These are phyloP conservation scores for Chalara sp. DNA, from an alignment of 2,329 filamentous ascomycete genomes.

Conservation along the genomic window DNA sequence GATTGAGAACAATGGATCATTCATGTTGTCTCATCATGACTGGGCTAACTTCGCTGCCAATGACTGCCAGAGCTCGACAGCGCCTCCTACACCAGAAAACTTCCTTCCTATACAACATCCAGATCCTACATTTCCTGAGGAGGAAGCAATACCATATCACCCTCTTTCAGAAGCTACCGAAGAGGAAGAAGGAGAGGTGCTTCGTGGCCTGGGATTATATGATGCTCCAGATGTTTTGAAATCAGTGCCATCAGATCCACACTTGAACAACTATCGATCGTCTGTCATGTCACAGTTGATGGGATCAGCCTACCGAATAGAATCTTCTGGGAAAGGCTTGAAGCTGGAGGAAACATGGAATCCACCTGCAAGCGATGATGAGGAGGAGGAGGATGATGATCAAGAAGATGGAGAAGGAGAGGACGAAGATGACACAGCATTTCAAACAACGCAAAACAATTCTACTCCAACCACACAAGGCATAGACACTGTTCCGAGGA, in stretches of 20 bases:
- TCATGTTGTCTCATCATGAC: slow-evolving; percentile 27
- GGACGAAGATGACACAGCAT: slow-evolving; percentile 16
- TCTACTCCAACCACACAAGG: not conserved
- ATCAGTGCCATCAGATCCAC: slow-evolving; percentile 33
- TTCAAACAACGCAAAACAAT: not conserved
- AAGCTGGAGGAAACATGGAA: slow-evolving; percentile 79
- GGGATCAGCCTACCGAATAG: slow-evolving; percentile 38
- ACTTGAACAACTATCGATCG: slow-evolving; percentile 47
- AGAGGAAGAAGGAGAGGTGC: slow-evolving; percentile 56
- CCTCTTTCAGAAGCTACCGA: slow-evolving; percentile 47
- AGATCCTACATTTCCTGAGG: slow-evolving; percentile 37
- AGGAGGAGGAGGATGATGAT: slow-evolving; percentile 50
- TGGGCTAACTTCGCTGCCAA: slow-evolving; percentile 43
- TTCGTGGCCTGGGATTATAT: slow-evolving; percentile 79
- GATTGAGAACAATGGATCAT: slow-evolving; percentile 14
- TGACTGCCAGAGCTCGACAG: slow-evolving; percentile 38
- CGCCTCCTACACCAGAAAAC: slow-evolving; percentile 54
- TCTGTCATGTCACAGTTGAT: slow-evolving; percentile 46
- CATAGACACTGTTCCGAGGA: not conserved
- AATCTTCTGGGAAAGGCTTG: slow-evolving; percentile 60
- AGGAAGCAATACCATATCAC: slow-evolving; percentile 43
- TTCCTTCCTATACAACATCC: slow-evolving; percentile 46
- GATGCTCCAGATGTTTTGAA: slow-evolving; percentile 57
- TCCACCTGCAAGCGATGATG: slow-evolving; percentile 51
- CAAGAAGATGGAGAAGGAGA: slow-evolving; percentile 31